Evolutionary conservation across 257 asterid genomes (phyloP).

Genomic region (Eustoma russellianum): DNA sequence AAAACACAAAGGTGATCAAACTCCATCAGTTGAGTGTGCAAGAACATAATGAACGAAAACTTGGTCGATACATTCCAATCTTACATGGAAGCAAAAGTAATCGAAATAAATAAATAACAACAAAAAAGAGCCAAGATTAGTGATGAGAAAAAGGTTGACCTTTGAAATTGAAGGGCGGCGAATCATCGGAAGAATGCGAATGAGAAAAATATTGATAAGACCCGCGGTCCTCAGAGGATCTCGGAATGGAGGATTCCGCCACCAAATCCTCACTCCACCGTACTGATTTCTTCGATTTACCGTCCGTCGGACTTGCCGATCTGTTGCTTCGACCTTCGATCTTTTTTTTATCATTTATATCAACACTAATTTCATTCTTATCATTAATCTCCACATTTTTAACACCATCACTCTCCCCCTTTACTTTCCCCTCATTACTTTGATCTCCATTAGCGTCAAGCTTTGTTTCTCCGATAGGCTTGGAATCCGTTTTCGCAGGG

Average conservation of each 20-base stretch:
- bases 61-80: neutral
- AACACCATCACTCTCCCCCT: slow-evolving; percentile 1
- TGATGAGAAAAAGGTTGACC: slow-evolving; percentile 23
- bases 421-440: slow-evolving; percentile 17
- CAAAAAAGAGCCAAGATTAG: neutral
- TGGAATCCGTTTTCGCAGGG: slow-evolving; percentile 25
- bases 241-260: slow-evolving; percentile 48
- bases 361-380: slow-evolving; percentile 27
- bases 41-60: neutral
- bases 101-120: neutral
- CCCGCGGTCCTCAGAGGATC: slow-evolving; percentile 35
- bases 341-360: slow-evolving; percentile 17
- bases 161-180: slow-evolving; percentile 62
- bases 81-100: neutral
- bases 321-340: slow-evolving; percentile 8
- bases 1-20: neutral
- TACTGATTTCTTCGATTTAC: slow-evolving; percentile 63
- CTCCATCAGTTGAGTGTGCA: neutral
- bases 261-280: slow-evolving; percentile 77
- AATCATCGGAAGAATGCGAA: slow-evolving; percentile 38
- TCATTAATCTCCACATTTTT: neutral
- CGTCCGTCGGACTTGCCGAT: slow-evolving; percentile 24
- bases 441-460: slow-evolving; percentile 8
- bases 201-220: slow-evolving; percentile 59
- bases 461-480: slow-evolving; percentile 7